phyloP scores from a whole-genome alignment of 306 rosid genomes.

The Argentina anserina region DNA sequence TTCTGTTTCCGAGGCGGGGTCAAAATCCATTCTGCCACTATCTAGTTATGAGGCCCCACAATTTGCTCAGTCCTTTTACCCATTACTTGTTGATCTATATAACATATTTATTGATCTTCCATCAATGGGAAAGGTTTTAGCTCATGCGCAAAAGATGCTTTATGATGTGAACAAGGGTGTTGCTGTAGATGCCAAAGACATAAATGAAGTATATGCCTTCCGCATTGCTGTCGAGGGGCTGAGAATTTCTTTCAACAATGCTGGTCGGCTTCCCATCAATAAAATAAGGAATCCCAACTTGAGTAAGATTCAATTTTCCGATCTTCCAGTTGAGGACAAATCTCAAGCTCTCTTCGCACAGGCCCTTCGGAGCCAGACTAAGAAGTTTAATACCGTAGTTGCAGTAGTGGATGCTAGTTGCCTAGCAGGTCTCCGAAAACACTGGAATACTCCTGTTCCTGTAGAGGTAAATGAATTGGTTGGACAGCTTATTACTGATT shows the following conservation, averaged over 20 bases:
- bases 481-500: conserved; percentile 35
- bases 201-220: conserved; percentile 60
- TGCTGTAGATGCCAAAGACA: conserved; percentile 42
- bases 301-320: conserved; percentile 36
- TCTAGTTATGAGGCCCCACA: conserved; percentile 48
- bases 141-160: conserved; percentile 64
- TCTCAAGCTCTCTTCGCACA: conserved; percentile 57
- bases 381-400: conserved; percentile 63
- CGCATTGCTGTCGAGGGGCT: conserved; percentile 74
- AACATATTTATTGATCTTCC: conserved; percentile 52
- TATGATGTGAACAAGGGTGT: conserved; percentile 57
- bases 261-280: conserved; percentile 36
- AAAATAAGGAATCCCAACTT: conserved; percentile 24
- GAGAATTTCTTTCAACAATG: conserved; percentile 61
- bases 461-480: conserved; percentile 53
- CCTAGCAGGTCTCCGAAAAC: conserved; percentile 71
- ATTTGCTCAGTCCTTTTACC: conserved; percentile 63
- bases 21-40: conserved; percentile 35
- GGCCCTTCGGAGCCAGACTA: conserved; percentile 57
- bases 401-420: conserved; percentile 68
- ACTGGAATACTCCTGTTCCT: conserved; percentile 68
- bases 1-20: conserved; percentile 22
- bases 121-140: conserved; percentile 60
- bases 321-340: conserved; percentile 64
- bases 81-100: conserved; percentile 65